Base-by-base conservation (phyloP, 2,329 filamentous ascomycete genomes). In the Alternaria angustiovoidea region DNA sequence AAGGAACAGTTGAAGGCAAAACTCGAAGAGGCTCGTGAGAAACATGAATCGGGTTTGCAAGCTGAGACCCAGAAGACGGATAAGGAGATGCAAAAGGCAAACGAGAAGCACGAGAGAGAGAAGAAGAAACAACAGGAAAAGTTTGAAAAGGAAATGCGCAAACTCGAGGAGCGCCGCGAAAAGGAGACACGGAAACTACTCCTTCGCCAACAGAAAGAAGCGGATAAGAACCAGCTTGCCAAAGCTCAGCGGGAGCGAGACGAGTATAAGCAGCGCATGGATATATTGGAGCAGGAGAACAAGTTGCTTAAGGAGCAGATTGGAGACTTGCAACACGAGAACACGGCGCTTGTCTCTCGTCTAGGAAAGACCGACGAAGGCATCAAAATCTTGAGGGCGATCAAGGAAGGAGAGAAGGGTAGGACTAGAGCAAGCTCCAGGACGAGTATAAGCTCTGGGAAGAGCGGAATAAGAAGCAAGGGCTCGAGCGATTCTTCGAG, bases 121-220 rank as follows among this genome's bases (percentile, higher is more conserved):
- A 71, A 69, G 59, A 74, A 74, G 51, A 81, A 80, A 51, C 76
- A 82, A 30, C 75, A 79, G 62, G 74, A 78, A 8, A 80, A 80
- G 56, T 81, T 79, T 38, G 69, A 75, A 11, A 77, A 75, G 30
- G 78, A 81, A 54, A 74, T 89, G 0, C 85, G 86, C 43, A 91
- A 89, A 72, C 86, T 89, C 53, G 86, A 90, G 66, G 88, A 88
- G 47, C 89, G 88, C 66, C 88, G 89, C 67, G 84, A 85, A 63
- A 84, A 84, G 12, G 89, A 92, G 70, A 80, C 91, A 46, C 80
- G 81, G 63, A 90, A 89, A 75, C 79, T 91, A 2, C 87, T 91
- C 64, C 84, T 87, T 64, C 88, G 87, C 78, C 86, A 87, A 48
- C 81, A 83, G 59, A 85, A 84, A 58, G 90, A 93, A 70, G 82